Evolutionary conservation across 2,329 filamentous ascomycete species (phyloP).

Genomic region (Xylogone sp.): DNA sequence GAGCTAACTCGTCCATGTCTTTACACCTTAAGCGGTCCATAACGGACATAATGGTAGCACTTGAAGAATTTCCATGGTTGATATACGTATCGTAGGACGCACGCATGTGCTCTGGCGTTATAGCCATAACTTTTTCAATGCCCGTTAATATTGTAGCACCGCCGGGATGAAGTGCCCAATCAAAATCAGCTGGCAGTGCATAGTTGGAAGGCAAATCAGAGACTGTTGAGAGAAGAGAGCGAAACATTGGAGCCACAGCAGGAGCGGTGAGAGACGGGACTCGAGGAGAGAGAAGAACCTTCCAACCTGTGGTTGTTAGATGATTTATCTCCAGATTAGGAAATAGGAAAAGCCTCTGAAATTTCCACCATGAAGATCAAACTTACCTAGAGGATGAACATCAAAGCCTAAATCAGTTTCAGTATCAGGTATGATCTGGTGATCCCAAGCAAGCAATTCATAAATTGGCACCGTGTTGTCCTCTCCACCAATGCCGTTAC

Average conservation of each 20-base stretch:
- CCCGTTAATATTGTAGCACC: conserved; percentile 63
- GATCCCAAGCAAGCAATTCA: conserved; percentile 62
- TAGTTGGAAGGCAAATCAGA: conserved; percentile 40
- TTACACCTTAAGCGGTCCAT: conserved; percentile 56
- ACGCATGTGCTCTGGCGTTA: conserved; percentile 61
- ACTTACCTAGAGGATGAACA: conserved; percentile 55
- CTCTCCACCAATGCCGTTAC: conserved; percentile 53
- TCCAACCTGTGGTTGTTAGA: conserved; percentile 48
- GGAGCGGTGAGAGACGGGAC: conserved; percentile 54
- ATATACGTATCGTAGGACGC: conserved; percentile 69
- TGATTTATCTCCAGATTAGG: background rate
- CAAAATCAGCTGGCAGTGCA: conserved; percentile 52
- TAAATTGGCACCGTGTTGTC: conserved; percentile 39
- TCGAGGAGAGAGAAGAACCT: conserved; percentile 58
- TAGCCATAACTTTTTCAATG: conserved; percentile 53
- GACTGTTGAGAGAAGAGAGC: conserved; percentile 47
- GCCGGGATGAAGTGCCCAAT: conserved; percentile 72
- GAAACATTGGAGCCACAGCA: conserved; percentile 50
- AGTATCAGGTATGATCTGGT: conserved; percentile 57
- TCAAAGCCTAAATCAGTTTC: conserved; percentile 63
- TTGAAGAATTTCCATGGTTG: conserved; percentile 65
- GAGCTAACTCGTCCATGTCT: conserved; percentile 55
- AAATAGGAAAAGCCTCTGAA: background rate
- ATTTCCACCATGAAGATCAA: conserved; percentile 1
- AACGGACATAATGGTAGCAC: conserved; percentile 66